Evolutionary conservation across 352 stramenopile genomes (phyloP), one percentile per base, ranked within the genome.

Genomic region (Phytophthora colocasiae): DNA sequence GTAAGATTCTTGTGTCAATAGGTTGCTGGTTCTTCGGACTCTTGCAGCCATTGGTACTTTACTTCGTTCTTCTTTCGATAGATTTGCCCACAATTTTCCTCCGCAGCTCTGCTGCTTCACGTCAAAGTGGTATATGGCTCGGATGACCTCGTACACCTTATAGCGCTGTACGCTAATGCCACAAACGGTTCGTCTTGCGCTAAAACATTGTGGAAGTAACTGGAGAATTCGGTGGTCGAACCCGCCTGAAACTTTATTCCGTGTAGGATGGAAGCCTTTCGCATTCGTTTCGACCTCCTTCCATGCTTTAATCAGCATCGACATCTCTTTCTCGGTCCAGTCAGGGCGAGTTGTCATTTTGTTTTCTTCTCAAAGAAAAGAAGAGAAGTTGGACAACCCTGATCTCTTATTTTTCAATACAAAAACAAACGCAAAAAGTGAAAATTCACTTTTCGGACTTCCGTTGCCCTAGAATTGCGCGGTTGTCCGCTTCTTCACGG

Each of bases 251-350:
- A 41, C 3, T 11, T 61, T 40, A 7, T 19, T 34, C 2, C 22
- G 24, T 6, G 32, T 19, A 17, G 3, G 9, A 4, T 56, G 14
- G 34, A 12, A 38, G 0, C 3, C 26, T 29, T 55, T 63, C n/a
- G 15, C 14, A 22, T 27, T 38, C 11, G 17, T 36, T 34, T 58
- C 58, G 4, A 56, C 15, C 1, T 62, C 19, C 4, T 24, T 58
- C 66, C 66, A 74, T 1, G 31, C 17, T 15, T 71, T 49, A 34
- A 71, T 38, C 6, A 74, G 26, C 4, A 47, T 39, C 10, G 53
- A 44, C 9, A 53, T 14, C 26, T 74, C 61, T 14, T 43, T 26
- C 34, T 66, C 34, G 0, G 60, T 71, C 66, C 66, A 74, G 9
- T 49, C 52, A 2, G 59, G 53, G 8, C 38, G 58, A 40, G 55